Evolutionary conservation across 306 rosid species (phyloP).

Genomic region (Quercus robur): DNA sequence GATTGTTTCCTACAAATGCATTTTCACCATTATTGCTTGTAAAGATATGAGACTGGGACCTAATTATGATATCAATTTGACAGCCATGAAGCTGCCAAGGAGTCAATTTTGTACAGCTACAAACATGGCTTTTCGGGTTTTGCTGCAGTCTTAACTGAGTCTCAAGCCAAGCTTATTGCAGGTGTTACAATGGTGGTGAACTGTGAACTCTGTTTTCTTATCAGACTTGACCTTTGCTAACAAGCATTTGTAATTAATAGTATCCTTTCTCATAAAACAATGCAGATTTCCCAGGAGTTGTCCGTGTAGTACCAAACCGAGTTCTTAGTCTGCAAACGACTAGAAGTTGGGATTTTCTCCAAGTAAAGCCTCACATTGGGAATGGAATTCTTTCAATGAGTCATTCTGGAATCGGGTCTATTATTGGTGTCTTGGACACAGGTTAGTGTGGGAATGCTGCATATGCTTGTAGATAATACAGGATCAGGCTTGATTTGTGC

Average conservation of each 20-base stretch:
- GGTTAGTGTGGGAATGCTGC: slow-evolving; percentile 32
- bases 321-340: slow-evolving; percentile 56
- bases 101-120: slow-evolving; percentile 59
- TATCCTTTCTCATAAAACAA: not conserved
- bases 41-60: not conserved
- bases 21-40: not conserved
- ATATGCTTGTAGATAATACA: slow-evolving; percentile 4
- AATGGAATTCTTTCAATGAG: slow-evolving; percentile 35
- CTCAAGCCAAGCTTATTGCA: slow-evolving; percentile 62
- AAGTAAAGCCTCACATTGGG: slow-evolving; percentile 29
- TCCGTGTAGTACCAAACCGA: slow-evolving; percentile 44
- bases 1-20: not conserved
- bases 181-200: slow-evolving; percentile 46
- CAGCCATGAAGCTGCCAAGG: slow-evolving; percentile 47
- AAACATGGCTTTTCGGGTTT: slow-evolving; percentile 66
- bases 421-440: slow-evolving; percentile 57
- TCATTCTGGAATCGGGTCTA: slow-evolving; percentile 50
- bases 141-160: slow-evolving; percentile 47
- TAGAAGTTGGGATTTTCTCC: slow-evolving; percentile 70
- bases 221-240: not conserved
- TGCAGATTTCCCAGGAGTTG: slow-evolving; percentile 61
- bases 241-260: not conserved
- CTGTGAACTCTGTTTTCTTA: slow-evolving; percentile 4
- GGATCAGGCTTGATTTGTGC: not conserved
- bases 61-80: slow-evolving; percentile 3